These are phyloP conservation scores for Eucalyptus urophylla DNA, from an alignment of 345 rosid species.

Conservation along the genomic window DNA sequence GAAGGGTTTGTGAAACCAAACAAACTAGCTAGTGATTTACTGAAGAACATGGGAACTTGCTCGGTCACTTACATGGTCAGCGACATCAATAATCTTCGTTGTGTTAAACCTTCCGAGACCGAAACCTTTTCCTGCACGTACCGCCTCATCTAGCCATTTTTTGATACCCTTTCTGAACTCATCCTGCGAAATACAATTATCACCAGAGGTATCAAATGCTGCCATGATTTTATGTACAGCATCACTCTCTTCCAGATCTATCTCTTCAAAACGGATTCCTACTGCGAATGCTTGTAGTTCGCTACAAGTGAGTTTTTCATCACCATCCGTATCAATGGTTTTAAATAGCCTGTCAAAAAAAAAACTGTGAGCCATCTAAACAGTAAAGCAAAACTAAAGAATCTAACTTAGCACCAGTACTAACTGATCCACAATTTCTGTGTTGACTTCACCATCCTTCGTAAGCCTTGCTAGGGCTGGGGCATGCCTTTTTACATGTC, in stretches of 20 bases:
- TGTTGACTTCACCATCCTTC: slow-evolving; percentile 47
- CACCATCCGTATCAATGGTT: slow-evolving; percentile 47
- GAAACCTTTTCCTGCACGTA: slow-evolving; percentile 7
- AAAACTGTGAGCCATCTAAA: neutral
- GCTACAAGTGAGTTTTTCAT: slow-evolving; percentile 21
- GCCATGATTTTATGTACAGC: slow-evolving; percentile 46
- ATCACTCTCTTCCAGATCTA: slow-evolving; percentile 52
- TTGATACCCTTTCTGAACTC: slow-evolving; percentile 52
- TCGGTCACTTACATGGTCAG: slow-evolving; percentile 21
- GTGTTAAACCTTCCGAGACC: slow-evolving; percentile 8
- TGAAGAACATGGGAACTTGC: neutral
- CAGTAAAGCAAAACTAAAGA: neutral
- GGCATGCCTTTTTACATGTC: slow-evolving; percentile 48
- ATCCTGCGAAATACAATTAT: slow-evolving; percentile 5
- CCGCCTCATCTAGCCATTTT: slow-evolving; percentile 42
- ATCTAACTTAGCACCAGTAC: neutral
- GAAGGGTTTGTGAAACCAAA: neutral
- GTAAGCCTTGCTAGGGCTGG: slow-evolving; percentile 14
- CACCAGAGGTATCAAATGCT: slow-evolving; percentile 55
- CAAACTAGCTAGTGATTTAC: neutral
- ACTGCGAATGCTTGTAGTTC: slow-evolving; percentile 64
- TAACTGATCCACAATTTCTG: slow-evolving; percentile 33
- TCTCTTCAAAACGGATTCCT: slow-evolving; percentile 75
- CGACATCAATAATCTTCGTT: slow-evolving; percentile 22
- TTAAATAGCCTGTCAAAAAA: slow-evolving; percentile 44